Conservation (phyloP, 2,329 filamentous ascomycete genomes). For the Talaromyces sp. region DNA sequence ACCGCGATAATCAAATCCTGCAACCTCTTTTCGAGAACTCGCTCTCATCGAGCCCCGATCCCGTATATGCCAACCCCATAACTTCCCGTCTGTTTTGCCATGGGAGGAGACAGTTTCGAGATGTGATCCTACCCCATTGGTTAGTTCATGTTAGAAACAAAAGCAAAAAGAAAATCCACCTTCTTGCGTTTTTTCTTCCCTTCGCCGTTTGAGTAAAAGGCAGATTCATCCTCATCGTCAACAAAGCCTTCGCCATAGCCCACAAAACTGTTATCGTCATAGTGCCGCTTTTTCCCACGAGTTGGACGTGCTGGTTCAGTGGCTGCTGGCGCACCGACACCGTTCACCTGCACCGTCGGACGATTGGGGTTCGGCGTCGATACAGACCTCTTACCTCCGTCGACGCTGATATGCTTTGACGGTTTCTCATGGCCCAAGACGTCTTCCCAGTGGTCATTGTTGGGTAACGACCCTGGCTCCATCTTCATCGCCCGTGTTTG, state of each 20-base stretch:
- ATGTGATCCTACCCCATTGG: constrained; percentile 32
- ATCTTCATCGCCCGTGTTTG: constrained; percentile 43
- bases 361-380: constrained; percentile 21
- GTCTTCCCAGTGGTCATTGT: constrained; percentile 46
- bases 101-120: constrained; percentile 33
- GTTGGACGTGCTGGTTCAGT: constrained; percentile 36
- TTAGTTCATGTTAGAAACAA: constrained; percentile 2
- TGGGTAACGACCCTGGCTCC: constrained; percentile 41
- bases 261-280: constrained; percentile 48
- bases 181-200: constrained; percentile 45
- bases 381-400: constrained; percentile 27
- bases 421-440: constrained; percentile 44
- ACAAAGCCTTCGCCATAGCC: constrained; percentile 48
- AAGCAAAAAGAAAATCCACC: constrained; percentile 21
- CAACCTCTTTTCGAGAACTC: background rate
- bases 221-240: constrained; percentile 43
- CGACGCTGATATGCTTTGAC: constrained; percentile 27
- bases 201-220: constrained; percentile 41
- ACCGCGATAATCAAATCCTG: constrained; percentile 1
- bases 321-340: constrained; percentile 16
- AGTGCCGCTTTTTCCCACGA: constrained; percentile 46
- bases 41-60: constrained; percentile 37
- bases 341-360: constrained; percentile 22
- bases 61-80: constrained; percentile 43
- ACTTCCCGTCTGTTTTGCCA: constrained; percentile 36